Evolutionary conservation across 257 asterid genomes (phyloP), one percentile per base, ranked within the genome.

Genomic region (Solanum pinnatisectum): DNA sequence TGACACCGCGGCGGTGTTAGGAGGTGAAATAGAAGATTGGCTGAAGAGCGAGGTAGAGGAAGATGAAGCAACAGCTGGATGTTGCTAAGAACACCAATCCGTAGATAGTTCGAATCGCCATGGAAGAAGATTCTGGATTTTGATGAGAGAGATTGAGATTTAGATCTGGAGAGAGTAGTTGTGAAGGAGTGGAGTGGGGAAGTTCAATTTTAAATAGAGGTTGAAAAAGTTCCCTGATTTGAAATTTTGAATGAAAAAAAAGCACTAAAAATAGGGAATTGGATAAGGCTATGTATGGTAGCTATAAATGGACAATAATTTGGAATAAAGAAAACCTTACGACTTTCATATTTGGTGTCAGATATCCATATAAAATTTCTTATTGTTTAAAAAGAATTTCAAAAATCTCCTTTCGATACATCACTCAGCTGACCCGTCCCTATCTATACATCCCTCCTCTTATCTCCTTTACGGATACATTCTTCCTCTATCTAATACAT

Each of bases 1-100:
- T 82, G 23, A n/a, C 72, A 65, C 72, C 88, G 60, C 78, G 88
- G 89, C 52, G 13, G 59, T 5, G 42, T 88, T 89, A 92, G 5
- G 93, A 84, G 74, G 92, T 91, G 91, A 93, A 92, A 67, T 91
- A 94, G 89, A 94, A 91, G 32, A 92, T 91, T 4, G 97, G 96
- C 89, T 90, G 97, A 83, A 94, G 95, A 39, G 90, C 20, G 33
- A 92, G 88, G 90, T 92, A 87, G 78, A 92, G 93, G 84, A 91
- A 89, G 90, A 93, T 91, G 89, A 94, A 93, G 83, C 94, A 92
- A 40, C 92, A 79, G 88, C 91, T 88, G 32, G 97, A 93, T 42
- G 92, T 59, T 49, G 93, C 88, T 67, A 94, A 86, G 86, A 91
- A 94, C 37, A 91, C 86, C 39, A 93, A 25, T 10, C 95, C 95